phyloP scores from a whole-genome alignment of 495 filamentous ascomycete genomes.

The Monascus purpureus region DNA sequence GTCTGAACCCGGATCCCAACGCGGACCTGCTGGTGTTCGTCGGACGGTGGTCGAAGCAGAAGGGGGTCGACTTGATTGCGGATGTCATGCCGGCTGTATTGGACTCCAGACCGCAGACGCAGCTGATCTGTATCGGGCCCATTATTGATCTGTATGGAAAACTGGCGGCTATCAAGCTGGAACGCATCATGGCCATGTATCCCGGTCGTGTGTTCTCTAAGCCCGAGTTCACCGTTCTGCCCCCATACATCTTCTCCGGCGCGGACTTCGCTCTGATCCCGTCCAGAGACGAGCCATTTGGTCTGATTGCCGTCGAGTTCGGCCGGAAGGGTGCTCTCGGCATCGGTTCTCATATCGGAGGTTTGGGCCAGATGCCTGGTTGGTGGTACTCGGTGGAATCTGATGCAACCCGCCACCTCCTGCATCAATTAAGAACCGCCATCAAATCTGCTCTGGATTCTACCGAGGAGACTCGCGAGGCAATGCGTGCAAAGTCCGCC shows the following conservation, averaged over 20 bases:
- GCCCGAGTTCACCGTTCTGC: constrained; percentile 63
- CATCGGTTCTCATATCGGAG: constrained; percentile 50
- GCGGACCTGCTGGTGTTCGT: constrained; percentile 70
- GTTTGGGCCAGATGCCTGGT: constrained; percentile 69
- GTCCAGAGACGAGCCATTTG: constrained; percentile 68
- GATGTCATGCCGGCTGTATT: constrained; percentile 61
- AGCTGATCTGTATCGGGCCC: constrained; percentile 58
- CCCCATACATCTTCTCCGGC: constrained; percentile 63
- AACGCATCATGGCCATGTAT: constrained; percentile 57
- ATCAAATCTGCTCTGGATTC: constrained; percentile 54
- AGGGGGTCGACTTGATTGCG: constrained; percentile 65
- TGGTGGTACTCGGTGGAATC: constrained; percentile 62
- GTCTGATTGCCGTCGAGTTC: constrained; percentile 70
- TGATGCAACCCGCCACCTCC: constrained; percentile 50
- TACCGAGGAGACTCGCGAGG: constrained; percentile 39
- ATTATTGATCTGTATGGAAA: constrained; percentile 69
- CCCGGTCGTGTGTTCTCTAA: constrained; percentile 63
- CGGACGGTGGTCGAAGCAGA: constrained; percentile 67
- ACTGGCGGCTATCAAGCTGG: constrained; percentile 62
- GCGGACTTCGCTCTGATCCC: constrained; percentile 71
- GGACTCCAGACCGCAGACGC: constrained; percentile 49
- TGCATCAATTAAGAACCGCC: constrained; percentile 58
- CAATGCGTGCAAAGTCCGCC: constrained; percentile 64
- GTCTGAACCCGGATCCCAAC: constrained; percentile 46
- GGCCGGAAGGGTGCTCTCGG: constrained; percentile 65